Evolutionary conservation across 2,329 filamentous ascomycete species (phyloP).

Genomic region (Teratosphaeria zuluensis): DNA sequence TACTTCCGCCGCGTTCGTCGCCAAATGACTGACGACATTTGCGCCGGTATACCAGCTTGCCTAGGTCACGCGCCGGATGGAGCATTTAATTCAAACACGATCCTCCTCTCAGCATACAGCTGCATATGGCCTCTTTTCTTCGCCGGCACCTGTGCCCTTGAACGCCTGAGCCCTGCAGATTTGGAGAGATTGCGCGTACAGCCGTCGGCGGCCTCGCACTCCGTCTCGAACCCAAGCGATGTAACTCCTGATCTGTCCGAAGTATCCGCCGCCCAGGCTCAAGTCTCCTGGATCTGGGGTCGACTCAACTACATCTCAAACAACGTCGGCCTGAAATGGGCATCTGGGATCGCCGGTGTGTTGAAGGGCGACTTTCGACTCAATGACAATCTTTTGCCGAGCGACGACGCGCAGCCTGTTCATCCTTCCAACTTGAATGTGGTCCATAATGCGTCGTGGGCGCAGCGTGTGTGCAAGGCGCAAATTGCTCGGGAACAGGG

Average conservation of each 20-base stretch:
- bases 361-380: slow-evolving; percentile 19
- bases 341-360: slow-evolving; percentile 20
- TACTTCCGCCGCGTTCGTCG: slow-evolving; percentile 20
- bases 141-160: slow-evolving; percentile 22
- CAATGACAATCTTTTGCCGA: slow-evolving; percentile 2
- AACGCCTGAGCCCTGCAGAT: slow-evolving; percentile 13
- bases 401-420: not conserved
- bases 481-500: not conserved
- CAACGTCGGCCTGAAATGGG: slow-evolving; percentile 20
- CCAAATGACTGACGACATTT: slow-evolving; percentile 24
- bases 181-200: slow-evolving; percentile 1
- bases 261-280: slow-evolving; percentile 15
- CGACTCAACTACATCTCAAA: slow-evolving; percentile 21
- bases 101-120: slow-evolving; percentile 21
- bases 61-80: slow-evolving; percentile 18
- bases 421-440: not conserved
- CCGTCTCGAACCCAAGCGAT: not conserved
- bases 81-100: slow-evolving; percentile 13
- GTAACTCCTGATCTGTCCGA: not conserved
- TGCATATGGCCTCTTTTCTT: slow-evolving; percentile 27
- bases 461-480: not conserved
- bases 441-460: not conserved
- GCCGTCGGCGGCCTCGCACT: not conserved
- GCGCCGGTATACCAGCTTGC: slow-evolving; percentile 15
- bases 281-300: slow-evolving; percentile 22